phyloP scores from a whole-genome alignment of 768 basidiomycete species.

The Russula sp. region DNA sequence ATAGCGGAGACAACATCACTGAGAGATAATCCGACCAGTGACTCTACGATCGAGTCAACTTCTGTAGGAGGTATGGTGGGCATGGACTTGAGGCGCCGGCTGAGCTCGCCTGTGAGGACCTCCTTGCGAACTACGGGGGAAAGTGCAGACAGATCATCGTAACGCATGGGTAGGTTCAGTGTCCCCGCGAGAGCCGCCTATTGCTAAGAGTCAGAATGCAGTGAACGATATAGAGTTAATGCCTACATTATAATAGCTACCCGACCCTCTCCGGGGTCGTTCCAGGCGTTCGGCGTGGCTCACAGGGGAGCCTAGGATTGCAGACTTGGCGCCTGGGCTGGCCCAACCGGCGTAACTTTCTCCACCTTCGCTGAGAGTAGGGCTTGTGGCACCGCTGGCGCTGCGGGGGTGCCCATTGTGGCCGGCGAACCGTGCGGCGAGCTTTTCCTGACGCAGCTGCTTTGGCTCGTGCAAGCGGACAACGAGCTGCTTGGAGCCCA shows the following conservation, averaged over 20 bases:
- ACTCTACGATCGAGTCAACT: conserved; percentile 60
- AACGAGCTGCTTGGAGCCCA: conserved; percentile 73
- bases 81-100: conserved; percentile 58
- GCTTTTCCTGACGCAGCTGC: conserved; percentile 82
- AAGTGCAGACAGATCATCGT: conserved; percentile 72
- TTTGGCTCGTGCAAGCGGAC: conserved; percentile 90
- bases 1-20: conserved; percentile 72
- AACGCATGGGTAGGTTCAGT: conserved; percentile 77
- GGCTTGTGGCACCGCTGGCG: conserved; percentile 79
- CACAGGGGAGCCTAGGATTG: conserved; percentile 50
- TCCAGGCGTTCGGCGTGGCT: conserved; percentile 50
- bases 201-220: conserved; percentile 2
- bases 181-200: conserved; percentile 79
- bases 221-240: background rate
- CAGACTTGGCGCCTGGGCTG: conserved; percentile 56
- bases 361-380: conserved; percentile 73
- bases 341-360: conserved; percentile 69
- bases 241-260: conserved; percentile 78
- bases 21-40: conserved; percentile 60
- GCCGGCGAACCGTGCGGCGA: conserved; percentile 69
- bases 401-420: conserved; percentile 75
- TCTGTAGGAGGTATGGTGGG: conserved; percentile 48
- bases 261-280: conserved; percentile 66
- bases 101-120: conserved; percentile 76
- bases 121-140: conserved; percentile 86